These are phyloP conservation scores for Lenzites betulinus DNA, from an alignment of 768 basidiomycete species.

Conservation along the genomic window DNA sequence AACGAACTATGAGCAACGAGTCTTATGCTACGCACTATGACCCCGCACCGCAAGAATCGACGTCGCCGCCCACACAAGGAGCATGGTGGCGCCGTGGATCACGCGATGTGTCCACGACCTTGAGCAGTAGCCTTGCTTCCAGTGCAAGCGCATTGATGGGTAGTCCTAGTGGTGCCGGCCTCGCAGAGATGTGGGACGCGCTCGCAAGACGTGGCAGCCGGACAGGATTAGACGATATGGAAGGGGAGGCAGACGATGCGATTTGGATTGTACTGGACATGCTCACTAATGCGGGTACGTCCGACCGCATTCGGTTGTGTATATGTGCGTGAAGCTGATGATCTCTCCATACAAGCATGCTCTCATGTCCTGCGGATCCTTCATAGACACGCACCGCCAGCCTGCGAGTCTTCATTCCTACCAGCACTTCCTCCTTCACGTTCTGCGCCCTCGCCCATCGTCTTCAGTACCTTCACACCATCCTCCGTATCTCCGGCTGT, in stretches of 20 bases:
- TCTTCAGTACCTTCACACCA: slow-evolving; percentile 23
- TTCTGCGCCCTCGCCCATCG: slow-evolving; percentile 22
- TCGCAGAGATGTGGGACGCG: slow-evolving; percentile 18
- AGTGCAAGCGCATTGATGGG: slow-evolving; percentile 14
- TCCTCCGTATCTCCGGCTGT: slow-evolving; percentile 3
- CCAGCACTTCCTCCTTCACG: slow-evolving; percentile 14
- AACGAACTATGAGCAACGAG: slow-evolving; percentile 14
- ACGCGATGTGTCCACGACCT: slow-evolving; percentile 9
- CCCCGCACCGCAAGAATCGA: background rate
- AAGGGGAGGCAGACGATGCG: slow-evolving; percentile 12
- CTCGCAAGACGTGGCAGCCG: slow-evolving; percentile 15
- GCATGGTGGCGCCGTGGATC: slow-evolving; percentile 28
- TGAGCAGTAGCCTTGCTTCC: slow-evolving; percentile 10
- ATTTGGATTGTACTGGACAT: slow-evolving; percentile 30
- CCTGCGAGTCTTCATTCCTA: slow-evolving; percentile 25
- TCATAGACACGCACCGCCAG: slow-evolving; percentile 25
- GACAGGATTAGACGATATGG: slow-evolving; percentile 8
- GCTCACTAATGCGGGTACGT: slow-evolving; percentile 27
- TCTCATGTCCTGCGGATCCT: slow-evolving; percentile 26
- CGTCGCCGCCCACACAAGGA: background rate
- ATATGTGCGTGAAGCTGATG: background rate
- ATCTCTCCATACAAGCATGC: slow-evolving; percentile 14
- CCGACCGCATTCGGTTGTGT: background rate
- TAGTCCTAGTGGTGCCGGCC: slow-evolving; percentile 9
- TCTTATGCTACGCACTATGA: background rate